phyloP scores from a whole-genome alignment of 768 basidiomycete species.

The Leccinellum rugosiceps region DNA sequence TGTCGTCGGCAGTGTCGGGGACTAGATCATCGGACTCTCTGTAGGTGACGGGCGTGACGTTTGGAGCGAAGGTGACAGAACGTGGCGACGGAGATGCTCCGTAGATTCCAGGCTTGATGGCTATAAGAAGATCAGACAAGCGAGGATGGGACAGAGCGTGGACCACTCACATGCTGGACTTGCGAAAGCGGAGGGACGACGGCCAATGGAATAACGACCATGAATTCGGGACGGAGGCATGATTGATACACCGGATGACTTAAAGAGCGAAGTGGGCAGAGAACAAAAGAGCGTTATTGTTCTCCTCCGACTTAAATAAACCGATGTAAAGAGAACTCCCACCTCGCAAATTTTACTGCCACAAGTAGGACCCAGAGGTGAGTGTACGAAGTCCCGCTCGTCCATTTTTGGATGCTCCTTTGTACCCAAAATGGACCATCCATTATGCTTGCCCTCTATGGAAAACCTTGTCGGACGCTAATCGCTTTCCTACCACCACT shows the following conservation, averaged over 20 bases:
- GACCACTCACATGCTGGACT: constrained; percentile 18
- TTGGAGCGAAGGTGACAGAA: constrained; percentile 60
- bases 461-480: constrained; percentile 1
- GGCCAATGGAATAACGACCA: constrained; percentile 31
- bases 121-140: constrained; percentile 12
- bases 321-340: background rate
- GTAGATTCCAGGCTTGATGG: constrained; percentile 53
- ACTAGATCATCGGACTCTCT: constrained; percentile 32
- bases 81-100: constrained; percentile 43
- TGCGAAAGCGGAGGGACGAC: constrained; percentile 41
- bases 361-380: constrained; percentile 11
- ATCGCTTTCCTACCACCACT: background rate
- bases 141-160: background rate
- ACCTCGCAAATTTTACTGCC: background rate
- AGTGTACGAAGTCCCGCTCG: no score
- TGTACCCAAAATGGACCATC: constrained; percentile 9
- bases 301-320: constrained; percentile 20
- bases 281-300: constrained; percentile 27
- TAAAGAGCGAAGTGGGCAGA: background rate
- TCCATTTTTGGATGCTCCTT: constrained; percentile 13
- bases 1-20: constrained; percentile 24
- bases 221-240: constrained; percentile 22
- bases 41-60: constrained; percentile 55
- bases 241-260: background rate
- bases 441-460: constrained; percentile 12